Evolutionary conservation across 1,284 basidiomycete species (phyloP).

Genomic region (Filobasidium uniguttulatum): DNA sequence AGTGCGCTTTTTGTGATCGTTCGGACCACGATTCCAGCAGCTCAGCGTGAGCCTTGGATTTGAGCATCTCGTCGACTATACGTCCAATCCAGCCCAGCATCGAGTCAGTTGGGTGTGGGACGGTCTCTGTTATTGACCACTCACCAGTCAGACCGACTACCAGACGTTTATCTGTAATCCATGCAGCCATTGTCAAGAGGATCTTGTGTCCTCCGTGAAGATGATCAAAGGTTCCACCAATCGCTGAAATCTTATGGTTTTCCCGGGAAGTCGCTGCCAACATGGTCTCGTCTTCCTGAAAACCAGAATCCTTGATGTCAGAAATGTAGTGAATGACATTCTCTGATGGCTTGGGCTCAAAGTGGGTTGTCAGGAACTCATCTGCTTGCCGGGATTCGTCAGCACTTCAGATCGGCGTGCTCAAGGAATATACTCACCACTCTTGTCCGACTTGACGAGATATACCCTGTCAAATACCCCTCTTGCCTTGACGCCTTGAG

Average conservation of each 20-base stretch:
- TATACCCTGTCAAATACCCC: neutral
- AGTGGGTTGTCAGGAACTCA: neutral
- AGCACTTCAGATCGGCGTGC: neutral
- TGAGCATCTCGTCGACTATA: slow-evolving; percentile 61
- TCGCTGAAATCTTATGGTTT: slow-evolving; percentile 24
- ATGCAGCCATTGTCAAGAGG: slow-evolving; percentile 76
- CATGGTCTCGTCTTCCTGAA: neutral
- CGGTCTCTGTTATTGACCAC: slow-evolving; percentile 14
- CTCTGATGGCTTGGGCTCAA: slow-evolving; percentile 31
- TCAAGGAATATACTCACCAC: neutral
- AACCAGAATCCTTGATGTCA: neutral
- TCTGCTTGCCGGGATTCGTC: neutral
- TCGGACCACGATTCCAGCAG: slow-evolving; percentile 52
- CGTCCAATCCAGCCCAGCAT: neutral
- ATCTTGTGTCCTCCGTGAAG: slow-evolving; percentile 97
- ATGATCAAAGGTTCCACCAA: slow-evolving; percentile 88
- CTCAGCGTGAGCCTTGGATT: slow-evolving; percentile 56
- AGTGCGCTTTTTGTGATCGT: slow-evolving; percentile 46
- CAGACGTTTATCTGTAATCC: slow-evolving; percentile 61
- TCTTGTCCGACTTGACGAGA: neutral
- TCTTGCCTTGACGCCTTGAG: neutral
- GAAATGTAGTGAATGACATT: neutral
- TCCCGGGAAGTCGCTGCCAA: neutral
- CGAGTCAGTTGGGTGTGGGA: neutral
- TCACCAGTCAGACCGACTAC: slow-evolving; percentile 78